phyloP scores from a whole-genome alignment of 331 rosid genomes.

The Pyracantha coccinea region DNA sequence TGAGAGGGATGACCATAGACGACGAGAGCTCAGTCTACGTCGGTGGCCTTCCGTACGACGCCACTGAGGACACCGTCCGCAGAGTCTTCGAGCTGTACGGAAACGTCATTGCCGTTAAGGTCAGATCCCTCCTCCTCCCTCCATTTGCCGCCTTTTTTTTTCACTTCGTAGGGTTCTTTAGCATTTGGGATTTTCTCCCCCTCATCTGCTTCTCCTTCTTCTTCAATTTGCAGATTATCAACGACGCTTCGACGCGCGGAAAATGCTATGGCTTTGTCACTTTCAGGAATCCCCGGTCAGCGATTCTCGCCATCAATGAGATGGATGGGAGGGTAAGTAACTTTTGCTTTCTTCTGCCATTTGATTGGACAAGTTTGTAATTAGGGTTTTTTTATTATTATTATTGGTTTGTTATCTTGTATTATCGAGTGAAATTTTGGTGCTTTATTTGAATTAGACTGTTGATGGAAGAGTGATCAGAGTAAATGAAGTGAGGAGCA shows the following conservation, averaged over 20 bases:
- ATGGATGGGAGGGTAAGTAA: constrained; percentile 87
- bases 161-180: constrained; percentile 18
- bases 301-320: constrained; percentile 73
- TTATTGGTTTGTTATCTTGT: constrained; percentile 15
- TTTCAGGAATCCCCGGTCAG: constrained; percentile 81
- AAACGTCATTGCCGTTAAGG: constrained; percentile 73
- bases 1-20: constrained; percentile 57
- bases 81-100: constrained; percentile 66
- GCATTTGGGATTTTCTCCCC: not conserved
- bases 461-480: constrained; percentile 69
- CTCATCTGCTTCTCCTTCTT: not conserved
- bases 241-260: constrained; percentile 65
- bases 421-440: constrained; percentile 14
- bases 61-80: constrained; percentile 60
- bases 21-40: constrained; percentile 82
- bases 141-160: not conserved
- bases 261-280: constrained; percentile 93
- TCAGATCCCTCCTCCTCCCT: not conserved
- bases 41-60: constrained; percentile 77
- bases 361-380: not conserved
- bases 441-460: constrained; percentile 38
- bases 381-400: not conserved
- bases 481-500: constrained; percentile 66
- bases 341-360: not conserved
- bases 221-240: constrained; percentile 53